Base-by-base conservation (phyloP, 768 basidiomycete species). In the Leccinum subgranulosum region DNA sequence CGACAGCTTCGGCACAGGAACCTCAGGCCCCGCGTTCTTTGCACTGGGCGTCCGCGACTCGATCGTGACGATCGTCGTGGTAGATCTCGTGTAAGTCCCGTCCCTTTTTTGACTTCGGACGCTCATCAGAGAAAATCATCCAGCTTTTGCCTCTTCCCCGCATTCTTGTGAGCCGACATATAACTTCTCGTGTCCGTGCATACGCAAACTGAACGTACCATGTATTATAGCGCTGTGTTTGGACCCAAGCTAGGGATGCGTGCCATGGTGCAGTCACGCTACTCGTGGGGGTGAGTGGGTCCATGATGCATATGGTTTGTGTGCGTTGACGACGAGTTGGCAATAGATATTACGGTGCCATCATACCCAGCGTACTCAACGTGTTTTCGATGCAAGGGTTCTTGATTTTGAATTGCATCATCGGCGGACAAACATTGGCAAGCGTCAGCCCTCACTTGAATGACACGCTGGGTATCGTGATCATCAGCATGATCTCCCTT, bases 351-450 rank as follows among this genome's bases (percentile, higher is more conserved):
- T 76, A 74, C 43, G 76, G 73, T 4, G 70, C 73, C 3, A 66
- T 74, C 41, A 59, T 78, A 51, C 75, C 76, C 11, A 80, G 78
- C 61, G 65, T 74, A 29, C 72, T 84, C 41, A 81, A 84, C 60
- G 73, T 81, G 14, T 68, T 79, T n/a, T 74, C 76, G 1, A 76
- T 82, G 74, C 67, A 79, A 62, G 84, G 85, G 0, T 87, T 83
- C 67, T 74, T 81, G 62, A 75, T 85, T 28, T 65, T 87, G 27
- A 84, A 83, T 59, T 78, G 77, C 58, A 86, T 87, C 60, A 74
- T 85, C 17, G 86, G 83, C 3, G 86, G 86, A 1, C 85, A 86
- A 64, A 79, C 82, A 1, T 69, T 87, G 50, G 73, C 81, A 5
- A 81, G 81, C 33, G 77, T 85, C 23, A 76, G 67, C 53, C 21